Evolutionary conservation across 257 asterid genomes (phyloP).

Genomic region (Catharanthus roseus): DNA sequence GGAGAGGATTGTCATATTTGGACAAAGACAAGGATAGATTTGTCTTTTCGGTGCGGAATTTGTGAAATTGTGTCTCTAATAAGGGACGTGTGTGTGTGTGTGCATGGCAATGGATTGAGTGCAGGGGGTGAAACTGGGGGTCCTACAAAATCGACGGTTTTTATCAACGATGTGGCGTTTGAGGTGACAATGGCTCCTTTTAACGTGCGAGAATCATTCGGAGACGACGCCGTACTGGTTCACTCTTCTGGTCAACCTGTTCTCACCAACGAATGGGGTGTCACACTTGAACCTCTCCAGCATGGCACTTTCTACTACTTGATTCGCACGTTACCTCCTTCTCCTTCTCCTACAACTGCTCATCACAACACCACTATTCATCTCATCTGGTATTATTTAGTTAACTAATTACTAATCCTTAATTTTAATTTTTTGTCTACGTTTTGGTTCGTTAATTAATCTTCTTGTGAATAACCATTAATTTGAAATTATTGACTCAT

Average conservation of each 20-base stretch:
- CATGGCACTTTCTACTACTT: slow-evolving; percentile 75
- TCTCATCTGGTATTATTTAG: slow-evolving; percentile 42
- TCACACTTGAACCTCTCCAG: slow-evolving; percentile 68
- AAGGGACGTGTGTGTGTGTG: slow-evolving; percentile 60
- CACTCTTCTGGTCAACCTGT: slow-evolving; percentile 79
- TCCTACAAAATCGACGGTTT: slow-evolving; percentile 62
- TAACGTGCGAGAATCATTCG: slow-evolving; percentile 73
- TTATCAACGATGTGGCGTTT: slow-evolving; percentile 78
- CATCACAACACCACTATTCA: too few relatives aligned
- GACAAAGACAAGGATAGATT: slow-evolving; percentile 36
- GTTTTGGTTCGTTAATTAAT: too few relatives aligned
- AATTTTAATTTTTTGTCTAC: not conserved
- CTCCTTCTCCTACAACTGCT: slow-evolving; percentile 31
- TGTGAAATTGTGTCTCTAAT: slow-evolving; percentile 28
- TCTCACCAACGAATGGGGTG: slow-evolving; percentile 73
- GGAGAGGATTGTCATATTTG: slow-evolving; percentile 26
- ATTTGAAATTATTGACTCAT: too few relatives aligned
- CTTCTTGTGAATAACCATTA: not conserved
- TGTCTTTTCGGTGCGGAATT: slow-evolving; percentile 39
- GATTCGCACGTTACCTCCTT: slow-evolving; percentile 46
- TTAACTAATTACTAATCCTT: not conserved
- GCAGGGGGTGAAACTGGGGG: slow-evolving; percentile 37
- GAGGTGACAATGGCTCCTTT: slow-evolving; percentile 69
- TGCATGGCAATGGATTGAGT: slow-evolving; percentile 66
- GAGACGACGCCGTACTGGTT: slow-evolving; percentile 72